Percentiles rank a stretch among this genome's conserved stretches.
These are phyloP conservation scores for Scalesia atractyloides DNA, from an alignment of 129 eudicot species.

Conservation along the genomic window DNA sequence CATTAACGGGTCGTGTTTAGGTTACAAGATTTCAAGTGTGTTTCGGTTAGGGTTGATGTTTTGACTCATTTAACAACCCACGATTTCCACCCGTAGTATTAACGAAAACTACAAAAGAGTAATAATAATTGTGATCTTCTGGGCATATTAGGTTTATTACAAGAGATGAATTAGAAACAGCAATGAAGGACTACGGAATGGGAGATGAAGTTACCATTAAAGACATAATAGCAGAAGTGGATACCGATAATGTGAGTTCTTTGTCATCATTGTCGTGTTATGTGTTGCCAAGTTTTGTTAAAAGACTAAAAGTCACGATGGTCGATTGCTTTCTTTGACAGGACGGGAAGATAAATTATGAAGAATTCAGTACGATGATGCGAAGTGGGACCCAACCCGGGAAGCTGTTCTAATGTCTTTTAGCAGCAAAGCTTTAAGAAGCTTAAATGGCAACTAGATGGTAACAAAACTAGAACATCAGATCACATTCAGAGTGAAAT, in stretches of 20 bases:
- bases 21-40: not conserved
- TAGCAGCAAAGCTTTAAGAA: conserved; percentile 20
- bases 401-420: conserved; percentile 44
- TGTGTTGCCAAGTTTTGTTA: not conserved
- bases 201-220: conserved; percentile 78
- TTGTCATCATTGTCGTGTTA: not conserved
- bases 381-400: conserved; percentile 69
- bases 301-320: conserved; percentile 3
- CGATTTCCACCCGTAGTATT: not conserved
- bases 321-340: conserved; percentile 24
- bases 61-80: not conserved
- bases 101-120: not conserved
- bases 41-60: not conserved
- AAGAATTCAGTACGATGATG: conserved; percentile 77
- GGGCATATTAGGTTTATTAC: conserved; percentile 60
- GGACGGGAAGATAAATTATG: conserved; percentile 87
- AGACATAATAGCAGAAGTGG: conserved; percentile 93
- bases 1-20: not conserved
- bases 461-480: conserved; percentile 14
- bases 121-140: conserved; percentile 7
- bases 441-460: conserved; percentile 17
- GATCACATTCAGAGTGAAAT: conserved; percentile 1
- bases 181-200: conserved; percentile 82
- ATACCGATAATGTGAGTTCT: conserved; percentile 74
- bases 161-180: conserved; percentile 84